Evolutionary conservation across 768 basidiomycete genomes (phyloP), one percentile per base, ranked within the genome.

Genomic region (Podaxis sp.): DNA sequence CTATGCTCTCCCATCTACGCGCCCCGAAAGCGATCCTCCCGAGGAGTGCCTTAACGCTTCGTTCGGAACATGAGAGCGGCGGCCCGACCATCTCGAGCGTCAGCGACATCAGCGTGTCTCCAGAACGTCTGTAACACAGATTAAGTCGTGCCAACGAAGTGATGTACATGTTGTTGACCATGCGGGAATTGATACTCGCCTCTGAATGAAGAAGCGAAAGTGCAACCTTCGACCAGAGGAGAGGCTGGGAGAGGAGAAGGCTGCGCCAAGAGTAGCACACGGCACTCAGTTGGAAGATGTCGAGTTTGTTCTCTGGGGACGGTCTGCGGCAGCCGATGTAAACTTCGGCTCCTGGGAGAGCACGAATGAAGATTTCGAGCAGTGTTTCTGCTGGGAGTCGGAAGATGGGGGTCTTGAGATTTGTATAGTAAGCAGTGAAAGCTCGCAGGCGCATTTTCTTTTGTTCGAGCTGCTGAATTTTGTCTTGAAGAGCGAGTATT

Each of bases 141-240:
- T 55, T 55, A 33, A 55, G 53, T 7, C 53, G 53, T 38, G 53
- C 22, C 17, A 55, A 28, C 5, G 36, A 30, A 36, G 9, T n/a
- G 3, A 12, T 38, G 22, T 55, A 26, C 17, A 19, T 55, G 42
- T 44, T 44, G 42, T 13, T 36, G 53, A 19, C 5, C 13, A 33
- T 39, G 53, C 53, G 53, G 15, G 9, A 38, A 11, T 13, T 13
- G n/a, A 55, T 36, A 17, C 53, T 55, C 19, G 53, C n/a, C 33
- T 55, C 53, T 8, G 53, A n/a, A 55, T 55, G 53, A 8, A 33
- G 53, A 11, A 55, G 36, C 13, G 53, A 55, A n/a, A 55, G 33
- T 30, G 28, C 28, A 22, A 55, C 53, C 28, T 55, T 55, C 4
- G 53, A 55, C 53, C 53, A 55, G n/a, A 55, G 38, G 12, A 55